Evolutionary conservation across 495 filamentous ascomycete genomes (phyloP), one percentile per base, ranked within the genome.

Genomic region (Aspergillus affinis): DNA sequence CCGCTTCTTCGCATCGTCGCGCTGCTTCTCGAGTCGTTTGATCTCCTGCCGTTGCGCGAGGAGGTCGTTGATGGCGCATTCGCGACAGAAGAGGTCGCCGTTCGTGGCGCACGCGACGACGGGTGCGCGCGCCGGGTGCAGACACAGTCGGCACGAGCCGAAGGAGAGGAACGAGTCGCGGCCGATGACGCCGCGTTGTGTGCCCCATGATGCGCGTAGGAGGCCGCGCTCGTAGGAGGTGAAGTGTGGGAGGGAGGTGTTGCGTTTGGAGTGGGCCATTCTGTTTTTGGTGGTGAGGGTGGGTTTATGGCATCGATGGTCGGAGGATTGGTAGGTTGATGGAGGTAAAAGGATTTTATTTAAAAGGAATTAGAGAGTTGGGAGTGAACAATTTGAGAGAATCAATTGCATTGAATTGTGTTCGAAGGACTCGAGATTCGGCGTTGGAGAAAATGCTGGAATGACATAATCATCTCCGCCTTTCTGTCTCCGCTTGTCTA

Each of bases 201-300:
- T 84, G 69, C 88, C 87, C 90, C 95, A 98, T 56, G 84, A 83
- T 21, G 82, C 75, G 67, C 90, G 89, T 36, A 96, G 88, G 41
- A 91, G 84, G 57, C 81, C 80, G 51, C 94, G 88, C 77, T 98
- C 94, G 75, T 97, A 86, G 52, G 93, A 87, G 59, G 94, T 98
- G 81, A 97, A 98, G 75, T 97, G 90, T 19, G 94, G 88, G 48
- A 96, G 90, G 57, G 93, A 95, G 53, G 94, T 97, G 79, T 98
- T 97, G 63, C 93, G 88, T 82, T 97, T 97, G 72, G 78, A 81
- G 55, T 81, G 78, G 7, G 78, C 75, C 78, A 81, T 81, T 55
- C 12, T 46, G 50, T 10, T 27, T 10, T 4, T 48, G 30, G 9
- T 58, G 19, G 26, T 57, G 19, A 15, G 26, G 46, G n/a, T 19